Conservation (phyloP, 192 early-diverging fungal species). For the Coemansia sp. region DNA sequence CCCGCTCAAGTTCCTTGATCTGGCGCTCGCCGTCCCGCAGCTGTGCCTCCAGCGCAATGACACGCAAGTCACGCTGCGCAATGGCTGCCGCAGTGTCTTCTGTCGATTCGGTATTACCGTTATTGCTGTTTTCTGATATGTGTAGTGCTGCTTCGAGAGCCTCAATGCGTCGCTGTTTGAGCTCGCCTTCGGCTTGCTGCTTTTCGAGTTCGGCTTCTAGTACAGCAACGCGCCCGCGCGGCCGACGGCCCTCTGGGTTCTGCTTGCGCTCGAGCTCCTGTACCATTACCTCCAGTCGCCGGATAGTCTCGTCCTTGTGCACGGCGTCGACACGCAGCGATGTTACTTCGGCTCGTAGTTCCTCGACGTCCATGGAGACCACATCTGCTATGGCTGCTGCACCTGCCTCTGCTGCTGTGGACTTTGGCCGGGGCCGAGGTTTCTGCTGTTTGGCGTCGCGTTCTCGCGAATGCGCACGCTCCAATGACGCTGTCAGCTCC, state of each 20-base stretch:
- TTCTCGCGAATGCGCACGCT: constrained; percentile 15
- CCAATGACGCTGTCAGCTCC: constrained; percentile 26
- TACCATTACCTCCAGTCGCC: constrained; percentile 23
- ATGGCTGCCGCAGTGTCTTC: constrained; percentile 8
- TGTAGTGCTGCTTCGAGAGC: constrained; percentile 28
- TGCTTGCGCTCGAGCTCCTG: constrained; percentile 49
- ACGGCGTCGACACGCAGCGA: constrained; percentile 35
- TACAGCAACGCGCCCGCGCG: constrained; percentile 20
- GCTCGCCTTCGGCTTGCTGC: constrained; percentile 21
- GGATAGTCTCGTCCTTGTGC: constrained; percentile 46
- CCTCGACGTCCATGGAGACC: constrained; percentile 29
- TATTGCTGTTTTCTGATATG: constrained; percentile 8
- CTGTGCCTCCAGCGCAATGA: constrained; percentile 22
- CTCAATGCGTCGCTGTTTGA: constrained; percentile 26
- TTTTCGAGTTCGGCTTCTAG: constrained; percentile 40
- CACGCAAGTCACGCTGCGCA: constrained; percentile 38
- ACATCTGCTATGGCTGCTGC: constrained; percentile 37
- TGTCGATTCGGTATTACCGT: not conserved
- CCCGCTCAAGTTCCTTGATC: constrained; percentile 12
- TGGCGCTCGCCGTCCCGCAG: constrained; percentile 19
- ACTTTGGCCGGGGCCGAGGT: constrained; percentile 30
- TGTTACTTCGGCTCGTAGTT: constrained; percentile 37
- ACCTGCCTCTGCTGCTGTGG: constrained; percentile 42
- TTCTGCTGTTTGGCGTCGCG: constrained; percentile 7
- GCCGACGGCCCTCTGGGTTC: constrained; percentile 40